Percentiles rank a stretch among this genome's conserved stretches.
Evolutionary conservation across 352 stramenopile genomes (phyloP).

Genomic region (Aphanomyces cochlioides): DNA sequence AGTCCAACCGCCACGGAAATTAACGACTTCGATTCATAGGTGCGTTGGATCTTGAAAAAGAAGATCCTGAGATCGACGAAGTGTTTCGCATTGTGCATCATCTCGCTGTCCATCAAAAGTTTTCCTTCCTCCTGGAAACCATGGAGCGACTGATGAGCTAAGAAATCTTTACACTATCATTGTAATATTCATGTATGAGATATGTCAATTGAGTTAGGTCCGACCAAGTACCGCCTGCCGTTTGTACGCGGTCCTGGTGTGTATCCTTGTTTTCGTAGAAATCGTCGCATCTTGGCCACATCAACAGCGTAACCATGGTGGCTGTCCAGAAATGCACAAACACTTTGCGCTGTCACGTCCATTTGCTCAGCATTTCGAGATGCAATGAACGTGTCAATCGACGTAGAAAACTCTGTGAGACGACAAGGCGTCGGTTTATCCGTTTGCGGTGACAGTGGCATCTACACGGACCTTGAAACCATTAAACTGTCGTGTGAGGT

Average conservation of each 20-base stretch:
- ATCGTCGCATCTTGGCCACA: constrained; percentile 11
- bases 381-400: neutral
- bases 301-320: neutral
- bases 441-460: neutral
- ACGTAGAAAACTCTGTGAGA: neutral
- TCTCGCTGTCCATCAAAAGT: constrained; percentile 62
- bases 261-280: constrained; percentile 10
- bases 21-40: neutral
- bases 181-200: neutral
- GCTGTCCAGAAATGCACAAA: neutral
- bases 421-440: neutral
- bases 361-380: neutral
- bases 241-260: neutral
- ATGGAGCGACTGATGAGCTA: constrained; percentile 51
- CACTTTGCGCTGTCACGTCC: neutral
- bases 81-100: constrained; percentile 60
- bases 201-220: neutral
- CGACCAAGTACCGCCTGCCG: constrained; percentile 1
- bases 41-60: neutral
- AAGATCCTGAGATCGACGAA: constrained; percentile 45
- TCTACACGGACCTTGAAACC: no score
- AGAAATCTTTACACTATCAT: neutral
- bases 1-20: neutral
- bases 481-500: no score
- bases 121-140: constrained; percentile 64